These are phyloP conservation scores for Termitomyces sp. DNA, from an alignment of 768 basidiomycete species.

Conservation along the genomic window DNA sequence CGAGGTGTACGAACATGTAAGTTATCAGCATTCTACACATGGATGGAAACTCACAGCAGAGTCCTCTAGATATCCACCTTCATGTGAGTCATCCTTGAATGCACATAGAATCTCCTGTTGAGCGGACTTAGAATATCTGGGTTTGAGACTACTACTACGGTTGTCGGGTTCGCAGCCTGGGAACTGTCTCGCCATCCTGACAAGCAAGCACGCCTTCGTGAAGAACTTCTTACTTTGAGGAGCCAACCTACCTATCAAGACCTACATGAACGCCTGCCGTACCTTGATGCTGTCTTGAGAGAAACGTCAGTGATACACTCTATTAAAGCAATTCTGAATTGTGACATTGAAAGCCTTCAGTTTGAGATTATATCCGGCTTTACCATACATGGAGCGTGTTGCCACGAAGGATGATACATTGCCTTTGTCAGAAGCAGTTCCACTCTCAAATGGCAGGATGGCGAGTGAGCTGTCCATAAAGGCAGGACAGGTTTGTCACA, in stretches of 20 bases:
- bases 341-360: neutral
- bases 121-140: neutral
- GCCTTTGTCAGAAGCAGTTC: neutral
- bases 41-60: neutral
- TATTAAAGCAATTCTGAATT: neutral
- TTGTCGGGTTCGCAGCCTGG: neutral
- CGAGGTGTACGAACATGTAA: neutral
- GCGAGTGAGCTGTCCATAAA: neutral
- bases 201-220: neutral
- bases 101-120: neutral
- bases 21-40: neutral
- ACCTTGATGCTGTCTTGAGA: neutral
- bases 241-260: neutral
- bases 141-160: neutral
- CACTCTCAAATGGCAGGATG: neutral
- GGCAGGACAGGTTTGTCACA: neutral
- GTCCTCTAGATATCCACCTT: neutral
- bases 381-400: conserved; percentile 1
- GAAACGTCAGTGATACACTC: neutral
- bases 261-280: neutral
- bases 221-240: neutral
- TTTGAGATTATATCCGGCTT: neutral
- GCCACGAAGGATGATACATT: neutral
- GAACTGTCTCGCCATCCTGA: neutral
- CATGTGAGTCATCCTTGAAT: neutral